Conservation (phyloP, 768 basidiomycete species). For the Myochromella boudieri region DNA sequence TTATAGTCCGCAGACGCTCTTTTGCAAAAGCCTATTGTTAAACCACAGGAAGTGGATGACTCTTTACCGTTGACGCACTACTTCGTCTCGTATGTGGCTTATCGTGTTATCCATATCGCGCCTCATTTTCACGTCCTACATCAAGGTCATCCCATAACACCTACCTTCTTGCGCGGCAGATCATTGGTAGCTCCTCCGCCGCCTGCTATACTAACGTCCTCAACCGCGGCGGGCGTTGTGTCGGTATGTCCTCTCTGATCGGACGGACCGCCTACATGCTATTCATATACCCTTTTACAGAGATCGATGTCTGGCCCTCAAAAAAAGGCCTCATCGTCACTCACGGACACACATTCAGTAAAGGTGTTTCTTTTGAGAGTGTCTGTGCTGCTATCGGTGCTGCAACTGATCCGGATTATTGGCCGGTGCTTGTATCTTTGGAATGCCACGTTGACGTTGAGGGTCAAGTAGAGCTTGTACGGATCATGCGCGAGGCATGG, state of each 20-base stretch:
- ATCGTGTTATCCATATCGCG: neutral
- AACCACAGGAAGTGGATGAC: constrained; percentile 35
- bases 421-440: constrained; percentile 60
- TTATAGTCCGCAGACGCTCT: constrained; percentile 34
- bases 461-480: constrained; percentile 53
- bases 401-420: constrained; percentile 38
- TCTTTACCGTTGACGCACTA: constrained; percentile 52
- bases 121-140: constrained; percentile 7
- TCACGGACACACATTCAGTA: constrained; percentile 60
- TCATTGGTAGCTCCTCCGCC: constrained; percentile 54
- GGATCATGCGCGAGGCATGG: constrained; percentile 50
- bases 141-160: constrained; percentile 66
- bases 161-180: constrained; percentile 57
- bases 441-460: constrained; percentile 60
- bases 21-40: constrained; percentile 35
- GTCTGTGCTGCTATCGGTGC: constrained; percentile 55
- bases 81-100: constrained; percentile 49
- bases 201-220: constrained; percentile 57
- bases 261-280: neutral
- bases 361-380: constrained; percentile 47
- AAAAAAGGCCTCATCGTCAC: constrained; percentile 54
- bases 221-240: constrained; percentile 49
- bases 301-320: constrained; percentile 69
- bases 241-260: constrained; percentile 30
- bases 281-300: constrained; percentile 22